phyloP scores from a whole-genome alignment of 495 filamentous ascomycete species.

The Bacidia rubella region DNA sequence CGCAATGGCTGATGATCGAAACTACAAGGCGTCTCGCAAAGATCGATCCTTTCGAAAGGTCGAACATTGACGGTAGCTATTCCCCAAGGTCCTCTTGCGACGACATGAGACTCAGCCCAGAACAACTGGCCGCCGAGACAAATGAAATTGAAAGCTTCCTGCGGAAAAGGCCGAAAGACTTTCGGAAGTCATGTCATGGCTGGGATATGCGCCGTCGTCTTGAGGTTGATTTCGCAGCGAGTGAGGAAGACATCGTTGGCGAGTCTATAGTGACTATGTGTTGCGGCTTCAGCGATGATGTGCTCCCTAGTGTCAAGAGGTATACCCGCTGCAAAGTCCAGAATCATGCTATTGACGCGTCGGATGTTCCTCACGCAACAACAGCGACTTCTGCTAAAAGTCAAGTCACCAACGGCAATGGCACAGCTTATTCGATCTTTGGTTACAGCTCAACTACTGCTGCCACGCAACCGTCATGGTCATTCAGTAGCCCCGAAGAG shows the following conservation, averaged over 20 bases:
- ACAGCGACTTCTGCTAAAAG: not conserved
- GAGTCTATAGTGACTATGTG: conserved; percentile 63
- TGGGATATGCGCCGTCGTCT: conserved; percentile 89
- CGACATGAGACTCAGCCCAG: conserved; percentile 53
- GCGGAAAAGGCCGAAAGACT: conserved; percentile 59
- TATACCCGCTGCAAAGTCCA: conserved; percentile 33
- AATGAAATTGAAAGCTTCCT: conserved; percentile 69
- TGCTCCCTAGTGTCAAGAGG: conserved; percentile 35
- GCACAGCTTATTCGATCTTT: conserved; percentile 4
- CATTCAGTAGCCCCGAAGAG: conserved; percentile 2
- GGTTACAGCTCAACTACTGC: not conserved
- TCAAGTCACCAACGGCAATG: not conserved
- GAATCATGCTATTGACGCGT: conserved; percentile 8
- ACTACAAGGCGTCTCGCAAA: conserved; percentile 54
- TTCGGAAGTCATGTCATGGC: conserved; percentile 61
- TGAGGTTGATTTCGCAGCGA: conserved; percentile 78
- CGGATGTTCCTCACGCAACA: not conserved
- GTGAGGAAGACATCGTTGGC: conserved; percentile 57
- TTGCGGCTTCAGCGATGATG: conserved; percentile 49
- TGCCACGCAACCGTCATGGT: conserved; percentile 7
- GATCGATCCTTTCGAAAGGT: conserved; percentile 52
- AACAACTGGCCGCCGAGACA: conserved; percentile 62
- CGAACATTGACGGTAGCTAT: conserved; percentile 49
- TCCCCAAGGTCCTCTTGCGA: conserved; percentile 56
- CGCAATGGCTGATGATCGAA: conserved; percentile 69